Percentiles rank a stretch among this genome's conserved stretches.
These are phyloP conservation scores for Epichloe gansuensis DNA, from an alignment of 2,329 filamentous ascomycete genomes.

Conservation along the genomic window DNA sequence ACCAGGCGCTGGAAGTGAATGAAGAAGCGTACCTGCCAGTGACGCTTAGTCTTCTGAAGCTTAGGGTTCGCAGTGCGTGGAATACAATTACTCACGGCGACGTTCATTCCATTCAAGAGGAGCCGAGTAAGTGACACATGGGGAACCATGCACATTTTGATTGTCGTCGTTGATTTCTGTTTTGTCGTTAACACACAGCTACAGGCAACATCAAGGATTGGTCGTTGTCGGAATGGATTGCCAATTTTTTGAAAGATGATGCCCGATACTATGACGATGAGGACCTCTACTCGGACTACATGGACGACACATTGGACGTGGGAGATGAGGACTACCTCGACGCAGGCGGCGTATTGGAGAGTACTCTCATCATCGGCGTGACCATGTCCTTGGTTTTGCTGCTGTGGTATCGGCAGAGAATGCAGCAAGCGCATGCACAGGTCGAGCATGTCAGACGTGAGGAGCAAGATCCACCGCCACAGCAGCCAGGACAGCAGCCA, in stretches of 20 bases:
- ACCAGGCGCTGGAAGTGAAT: constrained; percentile 82
- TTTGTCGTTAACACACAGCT: constrained; percentile 15
- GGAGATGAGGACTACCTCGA: constrained; percentile 47
- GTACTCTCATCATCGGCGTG: constrained; percentile 67
- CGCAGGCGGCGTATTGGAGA: constrained; percentile 73
- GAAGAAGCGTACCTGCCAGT: constrained; percentile 89
- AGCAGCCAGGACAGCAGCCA: constrained; percentile 9
- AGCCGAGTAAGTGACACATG: constrained; percentile 51
- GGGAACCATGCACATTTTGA: not conserved
- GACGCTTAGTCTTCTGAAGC: constrained; percentile 72
- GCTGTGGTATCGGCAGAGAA: constrained; percentile 67
- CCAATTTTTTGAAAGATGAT: constrained; percentile 67
- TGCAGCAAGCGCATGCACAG: constrained; percentile 43
- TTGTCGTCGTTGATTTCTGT: not conserved
- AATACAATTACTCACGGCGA: constrained; percentile 84
- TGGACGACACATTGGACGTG: constrained; percentile 41
- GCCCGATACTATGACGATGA: constrained; percentile 51
- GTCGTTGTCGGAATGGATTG: constrained; percentile 75
- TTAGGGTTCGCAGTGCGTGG: constrained; percentile 81
- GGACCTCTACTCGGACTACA: constrained; percentile 33
- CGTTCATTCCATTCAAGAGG: constrained; percentile 83
- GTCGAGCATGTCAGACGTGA: constrained; percentile 18
- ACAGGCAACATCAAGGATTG: constrained; percentile 58
- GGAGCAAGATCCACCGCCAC: not conserved
- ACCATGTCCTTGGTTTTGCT: constrained; percentile 62